Evolutionary conservation across 1,139 yeast genomes (phyloP), one percentile per base, ranked within the genome.

Genomic region (Scheffersomyces titani): DNA sequence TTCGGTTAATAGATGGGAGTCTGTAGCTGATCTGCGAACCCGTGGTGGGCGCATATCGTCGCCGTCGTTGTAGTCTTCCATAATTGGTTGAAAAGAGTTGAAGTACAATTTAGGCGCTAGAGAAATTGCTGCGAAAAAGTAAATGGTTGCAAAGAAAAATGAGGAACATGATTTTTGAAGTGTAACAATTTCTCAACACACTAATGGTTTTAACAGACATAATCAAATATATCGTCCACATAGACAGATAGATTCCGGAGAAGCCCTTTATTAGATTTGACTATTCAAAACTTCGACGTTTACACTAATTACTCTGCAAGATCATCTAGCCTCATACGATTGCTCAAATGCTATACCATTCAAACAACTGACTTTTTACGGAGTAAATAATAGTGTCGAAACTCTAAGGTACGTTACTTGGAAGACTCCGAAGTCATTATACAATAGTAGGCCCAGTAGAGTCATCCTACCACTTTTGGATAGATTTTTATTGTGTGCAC

Each of bases 1-100:
- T 50, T 54, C 55, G 6, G 63, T 54, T 30, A 9, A 30, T 18
- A 46, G 46, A 13, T 22, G n/a, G 16, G 45, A 18, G n/a, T 30
- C 40, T 7, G 40, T 30, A 9, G 40, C 40, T 11, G 40, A 30
- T 30, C 40, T 30, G 16, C 40, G 16, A 30, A 30, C 40, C 40
- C 40, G 40, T 11, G 40, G 40, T 30, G 40, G 40, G 40, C 40
- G 40, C 40, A 30, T 11, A 30, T 30, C 40, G 3, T 30, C 40
- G 13, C 16, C 40, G 40, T 22, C 24, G 24, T 30, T 30, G 6
- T 6, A 11, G 13, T 30, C 40, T 30, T 30, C 40, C 40, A 30
- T 30, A 11, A 16, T 30, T 30, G 40, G 40, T 16, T 30, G 13
- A 11, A 30, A 30, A 30, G 40, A 30, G 40, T 30, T 30, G 11